phyloP scores from a whole-genome alignment of 805 yeast genomes.

The Ogataea zsoltii region DNA sequence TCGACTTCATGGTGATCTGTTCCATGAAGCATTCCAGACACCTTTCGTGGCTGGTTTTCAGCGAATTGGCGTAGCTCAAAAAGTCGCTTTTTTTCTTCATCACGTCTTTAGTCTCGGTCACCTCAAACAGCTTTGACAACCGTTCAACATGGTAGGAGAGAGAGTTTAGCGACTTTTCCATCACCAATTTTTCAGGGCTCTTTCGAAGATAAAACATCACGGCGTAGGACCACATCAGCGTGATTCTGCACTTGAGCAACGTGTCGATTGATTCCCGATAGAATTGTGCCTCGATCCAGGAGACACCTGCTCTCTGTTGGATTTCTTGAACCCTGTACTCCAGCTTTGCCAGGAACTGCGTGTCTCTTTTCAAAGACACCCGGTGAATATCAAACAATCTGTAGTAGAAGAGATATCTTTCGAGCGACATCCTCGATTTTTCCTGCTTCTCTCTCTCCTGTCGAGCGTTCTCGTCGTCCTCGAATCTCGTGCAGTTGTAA shows the following conservation, averaged over 20 bases:
- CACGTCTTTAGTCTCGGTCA: constrained; percentile 31
- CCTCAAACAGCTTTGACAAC: constrained; percentile 36
- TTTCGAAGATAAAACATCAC: constrained; percentile 64
- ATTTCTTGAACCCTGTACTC: constrained; percentile 62
- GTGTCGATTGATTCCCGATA: constrained; percentile 69
- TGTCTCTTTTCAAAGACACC: constrained; percentile 71
- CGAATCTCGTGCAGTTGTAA: constrained; percentile 63
- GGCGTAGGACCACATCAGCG: constrained; percentile 90
- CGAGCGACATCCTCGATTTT: constrained; percentile 48
- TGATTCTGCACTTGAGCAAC: constrained; percentile 66
- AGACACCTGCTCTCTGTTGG: constrained; percentile 63
- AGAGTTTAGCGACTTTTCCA: constrained; percentile 45
- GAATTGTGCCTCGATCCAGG: constrained; percentile 90
- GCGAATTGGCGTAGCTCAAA: constrained; percentile 23
- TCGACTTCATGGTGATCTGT: not conserved
- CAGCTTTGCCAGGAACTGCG: constrained; percentile 58
- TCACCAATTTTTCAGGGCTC: constrained; percentile 53
- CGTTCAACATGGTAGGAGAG: constrained; percentile 32
- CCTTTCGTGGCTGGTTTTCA: constrained; percentile 20
- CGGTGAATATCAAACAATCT: constrained; percentile 76
- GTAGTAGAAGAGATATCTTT: constrained; percentile 73
- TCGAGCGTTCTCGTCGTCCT: constrained; percentile 40
- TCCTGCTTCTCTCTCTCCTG: constrained; percentile 41
- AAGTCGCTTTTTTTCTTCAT: constrained; percentile 28
- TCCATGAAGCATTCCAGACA: constrained; percentile 29